Conservation (phyloP, 2,329 filamentous ascomycete species). For the Paramyrothecium roridum region DNA sequence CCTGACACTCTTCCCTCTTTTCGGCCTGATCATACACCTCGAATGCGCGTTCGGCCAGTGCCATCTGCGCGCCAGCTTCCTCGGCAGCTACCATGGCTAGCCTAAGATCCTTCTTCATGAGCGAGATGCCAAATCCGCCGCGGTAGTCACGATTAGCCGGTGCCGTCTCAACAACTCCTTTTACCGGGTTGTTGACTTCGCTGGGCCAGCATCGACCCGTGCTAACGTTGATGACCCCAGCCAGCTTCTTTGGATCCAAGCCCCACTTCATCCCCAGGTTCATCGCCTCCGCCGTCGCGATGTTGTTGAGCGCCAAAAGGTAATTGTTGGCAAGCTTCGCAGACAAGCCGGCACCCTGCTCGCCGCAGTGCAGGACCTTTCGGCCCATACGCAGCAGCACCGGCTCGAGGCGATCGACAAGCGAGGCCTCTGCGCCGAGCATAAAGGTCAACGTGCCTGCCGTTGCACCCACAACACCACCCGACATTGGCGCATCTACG, state of each 20-base stretch:
- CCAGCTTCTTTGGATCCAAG: slow-evolving; percentile 62
- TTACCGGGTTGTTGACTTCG: slow-evolving; percentile 92
- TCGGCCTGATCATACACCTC: slow-evolving; percentile 68
- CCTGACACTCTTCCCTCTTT: slow-evolving; percentile 57
- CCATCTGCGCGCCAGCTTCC: slow-evolving; percentile 64
- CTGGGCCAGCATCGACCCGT: slow-evolving; percentile 96
- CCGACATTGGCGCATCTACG: slow-evolving; percentile 95
- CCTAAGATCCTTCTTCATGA: slow-evolving; percentile 79
- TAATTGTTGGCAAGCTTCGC: slow-evolving; percentile 98
- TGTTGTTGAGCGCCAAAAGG: slow-evolving; percentile 89
- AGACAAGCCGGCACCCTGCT: slow-evolving; percentile 79
- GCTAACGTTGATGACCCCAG: slow-evolving; percentile 85
- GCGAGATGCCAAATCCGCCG: slow-evolving; percentile 71
- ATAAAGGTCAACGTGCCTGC: slow-evolving; percentile 93
- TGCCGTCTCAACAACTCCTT: slow-evolving; percentile 72
- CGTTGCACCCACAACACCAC: slow-evolving; percentile 85
- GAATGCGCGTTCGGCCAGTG: slow-evolving; percentile 59
- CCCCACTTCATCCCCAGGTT: slow-evolving; percentile 61
- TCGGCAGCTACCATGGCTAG: slow-evolving; percentile 70
- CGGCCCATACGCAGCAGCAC: slow-evolving; percentile 81
- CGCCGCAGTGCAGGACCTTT: slow-evolving; percentile 80
- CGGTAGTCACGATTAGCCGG: slow-evolving; percentile 74
- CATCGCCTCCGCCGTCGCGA: slow-evolving; percentile 65
- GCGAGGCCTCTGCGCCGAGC: slow-evolving; percentile 67
- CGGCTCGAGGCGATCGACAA: slow-evolving; percentile 63